These are phyloP conservation scores for Scleromitrula shiraiana DNA, from an alignment of 2,329 filamentous ascomycete species.

Conservation along the genomic window DNA sequence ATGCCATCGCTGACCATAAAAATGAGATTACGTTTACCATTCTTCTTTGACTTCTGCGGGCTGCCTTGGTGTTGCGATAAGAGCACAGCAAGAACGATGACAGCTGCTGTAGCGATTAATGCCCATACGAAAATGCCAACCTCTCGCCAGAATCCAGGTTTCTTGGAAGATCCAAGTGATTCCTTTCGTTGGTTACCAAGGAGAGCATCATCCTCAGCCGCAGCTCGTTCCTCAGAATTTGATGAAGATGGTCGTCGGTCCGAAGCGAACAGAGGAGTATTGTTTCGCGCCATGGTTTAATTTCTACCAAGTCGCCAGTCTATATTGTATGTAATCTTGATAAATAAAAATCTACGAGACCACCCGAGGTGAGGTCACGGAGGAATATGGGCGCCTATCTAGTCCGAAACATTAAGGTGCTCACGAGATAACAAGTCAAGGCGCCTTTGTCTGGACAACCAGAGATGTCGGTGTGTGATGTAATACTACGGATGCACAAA, in stretches of 20 bases:
- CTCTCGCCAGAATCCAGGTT: constrained; percentile 60
- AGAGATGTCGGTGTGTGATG: constrained; percentile 6
- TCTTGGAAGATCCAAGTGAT: constrained; percentile 22
- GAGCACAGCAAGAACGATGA: constrained; percentile 74
- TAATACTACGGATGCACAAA: neutral
- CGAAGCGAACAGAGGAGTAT: constrained; percentile 26
- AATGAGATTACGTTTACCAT: constrained; percentile 80
- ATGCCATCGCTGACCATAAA: constrained; percentile 99
- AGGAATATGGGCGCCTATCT: neutral
- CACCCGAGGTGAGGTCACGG: no score
- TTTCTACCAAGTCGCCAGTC: neutral
- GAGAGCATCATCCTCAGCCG: constrained; percentile 36
- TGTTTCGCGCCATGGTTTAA: constrained; percentile 13
- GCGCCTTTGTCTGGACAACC: constrained; percentile 7
- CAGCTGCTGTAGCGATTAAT: constrained; percentile 65
- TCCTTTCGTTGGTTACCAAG: constrained; percentile 26
- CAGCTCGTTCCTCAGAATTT: constrained; percentile 44
- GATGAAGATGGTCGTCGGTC: constrained; percentile 45
- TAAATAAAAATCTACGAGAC: no score
- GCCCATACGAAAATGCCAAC: constrained; percentile 76
- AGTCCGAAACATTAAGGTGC: constrained; percentile 1
- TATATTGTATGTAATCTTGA: no score
- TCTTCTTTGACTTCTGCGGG: constrained; percentile 27
- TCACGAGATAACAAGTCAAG: constrained; percentile 3
- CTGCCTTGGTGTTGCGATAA: constrained; percentile 55